A percentile compares a stretch with the other conserved stretches of the same genome.
phyloP scores from a whole-genome alignment of 306 rosid species.

The Cercis canadensis region DNA sequence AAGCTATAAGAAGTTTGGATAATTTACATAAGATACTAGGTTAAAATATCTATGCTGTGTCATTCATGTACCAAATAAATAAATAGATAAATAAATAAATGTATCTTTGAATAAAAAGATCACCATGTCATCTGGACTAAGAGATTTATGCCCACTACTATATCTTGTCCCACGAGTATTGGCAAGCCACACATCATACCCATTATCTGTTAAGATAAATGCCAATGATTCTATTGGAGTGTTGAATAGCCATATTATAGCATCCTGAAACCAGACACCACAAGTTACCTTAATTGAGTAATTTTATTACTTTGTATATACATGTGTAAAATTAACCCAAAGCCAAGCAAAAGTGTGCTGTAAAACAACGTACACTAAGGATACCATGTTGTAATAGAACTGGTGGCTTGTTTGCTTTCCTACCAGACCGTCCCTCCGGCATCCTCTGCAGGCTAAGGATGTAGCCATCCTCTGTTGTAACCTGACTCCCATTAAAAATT shows the following conservation, averaged over 20 bases:
- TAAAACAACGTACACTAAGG: constrained; percentile 49
- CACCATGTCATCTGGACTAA: constrained; percentile 49
- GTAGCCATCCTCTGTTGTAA: constrained; percentile 66
- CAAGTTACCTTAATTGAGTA: no score
- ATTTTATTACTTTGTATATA: no score
- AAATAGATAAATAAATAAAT: no score
- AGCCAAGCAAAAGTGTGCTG: not conserved
- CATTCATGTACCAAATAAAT: no score
- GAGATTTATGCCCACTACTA: constrained; percentile 51
- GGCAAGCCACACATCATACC: constrained; percentile 80
- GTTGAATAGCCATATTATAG: constrained; percentile 59
- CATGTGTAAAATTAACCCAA: not conserved
- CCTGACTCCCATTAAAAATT: constrained; percentile 34
- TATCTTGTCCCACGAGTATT: constrained; percentile 69
- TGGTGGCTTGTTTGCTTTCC: constrained; percentile 46
- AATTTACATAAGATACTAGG: no score
- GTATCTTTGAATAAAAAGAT: not conserved
- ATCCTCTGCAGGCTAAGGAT: constrained; percentile 73
- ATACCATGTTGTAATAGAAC: constrained; percentile 71
- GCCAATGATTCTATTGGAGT: constrained; percentile 68
- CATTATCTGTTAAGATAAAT: constrained; percentile 65
- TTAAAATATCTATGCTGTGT: no score
- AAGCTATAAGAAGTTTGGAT: not conserved
- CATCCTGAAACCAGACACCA: constrained; percentile 48
- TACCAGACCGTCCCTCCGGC: constrained; percentile 43